Conservation (phyloP, 495 filamentous ascomycete genomes). For the Aspergillus saccharolyticus region DNA sequence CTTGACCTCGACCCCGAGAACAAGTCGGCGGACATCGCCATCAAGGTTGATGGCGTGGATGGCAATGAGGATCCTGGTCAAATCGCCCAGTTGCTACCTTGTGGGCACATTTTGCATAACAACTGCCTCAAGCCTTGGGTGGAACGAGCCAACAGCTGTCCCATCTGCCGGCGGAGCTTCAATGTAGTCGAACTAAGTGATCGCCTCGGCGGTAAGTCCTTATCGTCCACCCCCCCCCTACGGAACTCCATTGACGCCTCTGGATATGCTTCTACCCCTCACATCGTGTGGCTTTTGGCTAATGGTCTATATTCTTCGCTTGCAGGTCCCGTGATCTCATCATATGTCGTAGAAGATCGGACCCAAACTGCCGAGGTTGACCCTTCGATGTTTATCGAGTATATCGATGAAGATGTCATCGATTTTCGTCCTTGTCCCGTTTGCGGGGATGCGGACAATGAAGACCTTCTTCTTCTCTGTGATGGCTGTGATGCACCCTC, state of each 20-base stretch:
- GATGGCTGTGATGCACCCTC: constrained; percentile 80
- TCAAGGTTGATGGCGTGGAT: constrained; percentile 29
- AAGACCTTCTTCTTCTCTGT: constrained; percentile 78
- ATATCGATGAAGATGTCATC: constrained; percentile 60
- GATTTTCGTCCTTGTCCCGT: constrained; percentile 69
- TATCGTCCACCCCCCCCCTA: constrained; percentile 1
- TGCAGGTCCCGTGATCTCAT: constrained; percentile 67
- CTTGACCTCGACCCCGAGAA: constrained; percentile 34
- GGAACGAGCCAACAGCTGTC: constrained; percentile 94
- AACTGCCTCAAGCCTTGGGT: constrained; percentile 89
- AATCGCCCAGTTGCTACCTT: constrained; percentile 64
- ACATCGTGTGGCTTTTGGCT: neutral
- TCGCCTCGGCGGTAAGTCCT: constrained; percentile 64
- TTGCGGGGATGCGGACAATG: constrained; percentile 68
- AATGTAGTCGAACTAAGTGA: constrained; percentile 81
- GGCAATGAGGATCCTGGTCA: constrained; percentile 42
- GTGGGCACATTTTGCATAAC: constrained; percentile 86
- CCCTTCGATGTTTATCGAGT: constrained; percentile 68
- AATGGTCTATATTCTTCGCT: constrained; percentile 3
- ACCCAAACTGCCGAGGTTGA: constrained; percentile 88
- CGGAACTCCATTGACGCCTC: neutral
- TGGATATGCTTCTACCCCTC: neutral
- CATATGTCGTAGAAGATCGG: constrained; percentile 81
- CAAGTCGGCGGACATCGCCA: constrained; percentile 30
- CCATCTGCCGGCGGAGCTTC: constrained; percentile 89